Conservation (phyloP, 1,284 basidiomycete genomes). For the Ganoderma leucocontextum region DNA sequence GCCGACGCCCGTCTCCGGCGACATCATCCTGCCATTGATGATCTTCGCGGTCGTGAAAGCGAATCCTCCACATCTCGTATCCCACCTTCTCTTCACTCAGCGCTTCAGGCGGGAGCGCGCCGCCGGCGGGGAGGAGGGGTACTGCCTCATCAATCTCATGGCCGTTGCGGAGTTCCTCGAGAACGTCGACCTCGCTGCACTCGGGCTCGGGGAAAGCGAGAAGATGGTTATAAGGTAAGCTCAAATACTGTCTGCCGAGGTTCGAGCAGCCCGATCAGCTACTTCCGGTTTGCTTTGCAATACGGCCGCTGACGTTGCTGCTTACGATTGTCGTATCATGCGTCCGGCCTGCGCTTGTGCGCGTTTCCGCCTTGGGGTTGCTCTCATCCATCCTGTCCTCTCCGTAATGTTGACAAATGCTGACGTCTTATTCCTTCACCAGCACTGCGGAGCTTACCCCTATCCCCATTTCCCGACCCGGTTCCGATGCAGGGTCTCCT, state of each 20-base stretch:
- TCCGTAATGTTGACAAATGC: conserved; percentile 9
- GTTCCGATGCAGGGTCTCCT: conserved; percentile 41
- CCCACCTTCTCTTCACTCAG: conserved; percentile 87
- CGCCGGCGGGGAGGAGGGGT: conserved; percentile 85
- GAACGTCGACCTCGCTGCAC: conserved; percentile 85
- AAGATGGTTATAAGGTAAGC: conserved; percentile 65
- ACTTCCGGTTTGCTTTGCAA: neutral
- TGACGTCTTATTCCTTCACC: conserved; percentile 18
- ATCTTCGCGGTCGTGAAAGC: conserved; percentile 92
- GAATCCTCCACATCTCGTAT: conserved; percentile 87
- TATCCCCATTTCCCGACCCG: conserved; percentile 62
- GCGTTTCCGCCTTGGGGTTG: neutral
- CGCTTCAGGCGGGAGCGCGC: conserved; percentile 80
- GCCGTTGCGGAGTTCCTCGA: conserved; percentile 95
- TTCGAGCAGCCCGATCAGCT: neutral
- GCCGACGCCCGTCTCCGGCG: conserved; percentile 68
- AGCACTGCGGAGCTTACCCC: conserved; percentile 82
- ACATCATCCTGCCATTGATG: conserved; percentile 87
- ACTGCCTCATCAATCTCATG: conserved; percentile 92
- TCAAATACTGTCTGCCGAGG: neutral
- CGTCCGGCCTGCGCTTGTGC: no score
- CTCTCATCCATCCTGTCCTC: neutral
- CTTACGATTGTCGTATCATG: neutral
- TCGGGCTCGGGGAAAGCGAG: conserved; percentile 78
- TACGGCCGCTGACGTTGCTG: neutral